Evolutionary conservation across 345 rosid species (phyloP).

Genomic region (Camelina hispida): DNA sequence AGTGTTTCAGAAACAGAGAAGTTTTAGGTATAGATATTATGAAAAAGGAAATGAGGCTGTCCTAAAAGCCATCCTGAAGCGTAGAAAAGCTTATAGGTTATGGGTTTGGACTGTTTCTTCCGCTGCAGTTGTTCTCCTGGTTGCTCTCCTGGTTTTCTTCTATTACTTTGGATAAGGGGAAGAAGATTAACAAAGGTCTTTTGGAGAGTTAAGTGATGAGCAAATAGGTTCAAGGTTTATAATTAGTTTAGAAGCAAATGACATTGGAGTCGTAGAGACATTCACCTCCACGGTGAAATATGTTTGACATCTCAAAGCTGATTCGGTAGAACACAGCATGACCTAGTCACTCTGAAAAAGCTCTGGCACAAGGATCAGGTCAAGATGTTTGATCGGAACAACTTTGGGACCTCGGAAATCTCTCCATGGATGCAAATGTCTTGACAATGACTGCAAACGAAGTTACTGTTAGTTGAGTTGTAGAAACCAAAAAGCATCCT

Average conservation of each 20-base stretch:
- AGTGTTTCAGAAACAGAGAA: slow-evolving; percentile 50
- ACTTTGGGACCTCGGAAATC: neutral
- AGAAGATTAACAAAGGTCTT: neutral
- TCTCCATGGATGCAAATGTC: slow-evolving; percentile 25
- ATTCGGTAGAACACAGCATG: neutral
- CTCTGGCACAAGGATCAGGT: neutral
- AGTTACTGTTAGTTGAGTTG: neutral
- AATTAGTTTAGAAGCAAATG: slow-evolving; percentile 24
- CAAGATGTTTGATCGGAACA: neutral
- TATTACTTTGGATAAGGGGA: slow-evolving; percentile 39
- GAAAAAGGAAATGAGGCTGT: slow-evolving; percentile 55
- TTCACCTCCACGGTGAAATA: slow-evolving; percentile 3
- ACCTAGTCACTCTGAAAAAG: neutral
- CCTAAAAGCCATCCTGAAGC: slow-evolving; percentile 70
- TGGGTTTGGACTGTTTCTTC: slow-evolving; percentile 69
- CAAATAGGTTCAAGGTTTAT: neutral
- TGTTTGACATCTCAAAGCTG: neutral
- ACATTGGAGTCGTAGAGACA: slow-evolving; percentile 4
- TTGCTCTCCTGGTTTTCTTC: slow-evolving; percentile 47
- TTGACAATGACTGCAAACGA: slow-evolving; percentile 6
- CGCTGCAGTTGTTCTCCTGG: slow-evolving; percentile 49
- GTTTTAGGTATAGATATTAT: slow-evolving; percentile 49
- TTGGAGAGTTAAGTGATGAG: neutral
- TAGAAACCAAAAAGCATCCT: slow-evolving; percentile 14
- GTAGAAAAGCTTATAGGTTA: slow-evolving; percentile 66